phyloP scores from a whole-genome alignment of 768 basidiomycete species.

The Thelephora ganbajun region DNA sequence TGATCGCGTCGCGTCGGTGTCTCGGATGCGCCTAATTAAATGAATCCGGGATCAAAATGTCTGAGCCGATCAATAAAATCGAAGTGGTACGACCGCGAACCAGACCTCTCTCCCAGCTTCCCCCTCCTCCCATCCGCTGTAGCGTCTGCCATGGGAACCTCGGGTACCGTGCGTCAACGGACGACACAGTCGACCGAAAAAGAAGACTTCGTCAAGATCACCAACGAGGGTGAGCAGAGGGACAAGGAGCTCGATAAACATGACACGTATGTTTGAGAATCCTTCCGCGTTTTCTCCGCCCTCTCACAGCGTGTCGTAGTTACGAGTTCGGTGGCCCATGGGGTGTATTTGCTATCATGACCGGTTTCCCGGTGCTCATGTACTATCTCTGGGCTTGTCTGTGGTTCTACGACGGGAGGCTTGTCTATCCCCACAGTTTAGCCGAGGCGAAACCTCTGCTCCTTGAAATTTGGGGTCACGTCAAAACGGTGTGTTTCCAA shows the following conservation, averaged over 20 bases:
- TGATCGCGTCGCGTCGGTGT: no score
- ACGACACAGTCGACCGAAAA: not conserved
- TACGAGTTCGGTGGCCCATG: slow-evolving; percentile 95
- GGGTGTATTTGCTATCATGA: slow-evolving; percentile 89
- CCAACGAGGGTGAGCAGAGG: slow-evolving; percentile 21
- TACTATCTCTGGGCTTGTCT: slow-evolving; percentile 98
- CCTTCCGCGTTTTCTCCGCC: slow-evolving; percentile 3
- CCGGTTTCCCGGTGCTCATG: slow-evolving; percentile 89
- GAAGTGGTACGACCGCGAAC: no score
- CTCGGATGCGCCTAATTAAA: no score
- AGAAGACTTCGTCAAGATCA: slow-evolving; percentile 2
- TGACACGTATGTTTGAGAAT: slow-evolving; percentile 24
- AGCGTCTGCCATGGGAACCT: no score
- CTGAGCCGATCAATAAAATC: no score
- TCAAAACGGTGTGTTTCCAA: slow-evolving; percentile 39
- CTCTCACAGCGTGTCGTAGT: slow-evolving; percentile 22
- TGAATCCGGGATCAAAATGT: no score
- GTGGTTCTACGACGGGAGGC: slow-evolving; percentile 85
- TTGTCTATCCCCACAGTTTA: slow-evolving; percentile 53
- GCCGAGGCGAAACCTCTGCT: slow-evolving; percentile 72
- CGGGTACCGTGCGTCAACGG: no score
- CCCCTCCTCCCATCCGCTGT: no score
- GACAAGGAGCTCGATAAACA: slow-evolving; percentile 44
- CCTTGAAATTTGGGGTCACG: slow-evolving; percentile 70
- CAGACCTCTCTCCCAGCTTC: no score